Percentiles rank a stretch among this genome's conserved stretches.
These are phyloP conservation scores for Aspergillus jensenii DNA, from an alignment of 2,329 filamentous ascomycete species.

Conservation along the genomic window DNA sequence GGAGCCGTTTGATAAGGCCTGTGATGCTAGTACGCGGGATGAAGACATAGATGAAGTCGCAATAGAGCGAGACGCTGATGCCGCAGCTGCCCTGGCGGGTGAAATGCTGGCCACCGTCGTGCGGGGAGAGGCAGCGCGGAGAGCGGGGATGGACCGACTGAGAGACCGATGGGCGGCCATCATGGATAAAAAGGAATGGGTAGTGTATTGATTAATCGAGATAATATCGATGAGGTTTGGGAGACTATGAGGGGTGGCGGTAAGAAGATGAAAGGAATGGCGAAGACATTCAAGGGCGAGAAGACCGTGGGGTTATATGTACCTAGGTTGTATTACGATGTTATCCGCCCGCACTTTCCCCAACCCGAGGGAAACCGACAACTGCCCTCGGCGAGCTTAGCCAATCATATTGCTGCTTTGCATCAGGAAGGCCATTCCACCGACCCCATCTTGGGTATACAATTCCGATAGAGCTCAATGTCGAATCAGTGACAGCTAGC, in stretches of 20 bases:
- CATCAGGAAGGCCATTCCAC: slow-evolving; percentile 4
- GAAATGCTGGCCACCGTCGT: slow-evolving; percentile 26
- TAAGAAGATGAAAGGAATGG: neutral
- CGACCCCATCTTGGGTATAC: neutral
- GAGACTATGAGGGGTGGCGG: neutral
- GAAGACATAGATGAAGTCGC: slow-evolving; percentile 21
- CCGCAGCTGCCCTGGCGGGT: slow-evolving; percentile 22
- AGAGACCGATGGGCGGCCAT: slow-evolving; percentile 42
- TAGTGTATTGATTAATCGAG: neutral
- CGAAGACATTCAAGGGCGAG: neutral
- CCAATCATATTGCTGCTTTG: neutral
- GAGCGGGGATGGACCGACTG: slow-evolving; percentile 38
- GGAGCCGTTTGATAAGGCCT: slow-evolving; percentile 20
- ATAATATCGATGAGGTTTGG: neutral
- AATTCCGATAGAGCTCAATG: too few species aligned
- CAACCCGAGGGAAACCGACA: slow-evolving; percentile 12
- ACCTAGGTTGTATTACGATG: neutral
- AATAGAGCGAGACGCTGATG: slow-evolving; percentile 26
- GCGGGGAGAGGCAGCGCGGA: slow-evolving; percentile 39
- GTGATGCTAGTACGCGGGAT: slow-evolving; percentile 19
- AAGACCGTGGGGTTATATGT: neutral
- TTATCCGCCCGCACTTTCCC: neutral
- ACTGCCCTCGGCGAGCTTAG: neutral
- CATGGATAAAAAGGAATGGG: slow-evolving; percentile 11
- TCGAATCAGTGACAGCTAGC: too few species aligned